Base-by-base conservation (phyloP, 2,329 filamentous ascomycete genomes). In the Botrytis fabae region DNA sequence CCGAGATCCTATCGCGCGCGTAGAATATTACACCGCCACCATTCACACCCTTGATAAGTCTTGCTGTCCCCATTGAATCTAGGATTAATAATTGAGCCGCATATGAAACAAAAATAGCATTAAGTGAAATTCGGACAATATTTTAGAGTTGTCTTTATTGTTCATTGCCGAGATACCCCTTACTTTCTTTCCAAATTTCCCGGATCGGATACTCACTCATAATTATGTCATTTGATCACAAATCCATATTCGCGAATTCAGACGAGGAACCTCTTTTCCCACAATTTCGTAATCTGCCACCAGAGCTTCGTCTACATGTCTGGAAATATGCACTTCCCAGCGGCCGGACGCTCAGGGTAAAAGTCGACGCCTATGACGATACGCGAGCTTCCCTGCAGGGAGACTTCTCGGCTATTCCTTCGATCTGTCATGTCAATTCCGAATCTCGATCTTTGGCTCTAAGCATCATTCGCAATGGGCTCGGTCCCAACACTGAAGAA, bases 341-440 rank as follows among this genome's bases (percentile, higher is more conserved):
- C 38, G 18, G 59, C 18, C 69, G 69, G 32, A 71, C 59, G 1
- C 59, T 71, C 46, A 48, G 44, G 25, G 44, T 71, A 2, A 71
- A 57, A 54, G 25, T 65, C 9, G 69, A 65, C 18, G 44, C 69
- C 14, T 71, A 65, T 25, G 42, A 64, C 38, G 35, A 64, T 25
- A 25, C 69, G 18, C 35, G n/a, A 5, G 32, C 60, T 4, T 46
- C 48, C 5, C 60, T 71, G 14, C 42, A 57, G 25, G 69, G 64
- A 25, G 46, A 60, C 60, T 54, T 77, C 76, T 35, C 75, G 74
- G 46, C 74, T 75, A 69, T 62, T 73, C 38, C 77, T 74, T 46
- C 72, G 73, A 60, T 73, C 74, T 65, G 75, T 71, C 69, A 71
- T 7, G 69, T 71, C 25, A 64, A 64, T 28, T 73, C 46, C 2